phyloP scores from a whole-genome alignment of 768 basidiomycete species.

The Termitomyces sp. region DNA sequence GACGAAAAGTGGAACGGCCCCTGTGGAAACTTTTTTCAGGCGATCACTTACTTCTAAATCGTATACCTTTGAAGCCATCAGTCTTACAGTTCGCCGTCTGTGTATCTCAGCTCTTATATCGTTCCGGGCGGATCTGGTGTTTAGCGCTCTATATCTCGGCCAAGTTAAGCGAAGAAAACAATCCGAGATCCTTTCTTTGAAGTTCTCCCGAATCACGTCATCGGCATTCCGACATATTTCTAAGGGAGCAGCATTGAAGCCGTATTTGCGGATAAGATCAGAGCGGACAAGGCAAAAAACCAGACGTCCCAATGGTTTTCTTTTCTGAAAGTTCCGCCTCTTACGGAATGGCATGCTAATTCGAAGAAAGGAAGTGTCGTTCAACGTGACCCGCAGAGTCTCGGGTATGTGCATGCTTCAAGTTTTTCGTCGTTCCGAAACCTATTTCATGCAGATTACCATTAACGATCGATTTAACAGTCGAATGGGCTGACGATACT shows the following conservation, averaged over 20 bases:
- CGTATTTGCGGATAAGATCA: background rate
- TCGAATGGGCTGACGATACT: background rate
- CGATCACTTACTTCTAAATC: background rate
- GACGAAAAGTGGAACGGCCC: too few species aligned
- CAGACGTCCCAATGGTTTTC: background rate
- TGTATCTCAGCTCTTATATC: too few species aligned
- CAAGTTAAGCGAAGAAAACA: background rate
- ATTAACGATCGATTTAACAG: too few species aligned
- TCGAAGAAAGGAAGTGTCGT: background rate
- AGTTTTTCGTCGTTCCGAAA: background rate
- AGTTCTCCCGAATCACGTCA: background rate
- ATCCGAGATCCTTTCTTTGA: background rate
- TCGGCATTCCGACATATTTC: background rate
- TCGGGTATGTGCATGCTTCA: background rate
- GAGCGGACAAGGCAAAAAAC: background rate
- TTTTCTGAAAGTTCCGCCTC: background rate
- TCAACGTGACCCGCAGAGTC: background rate
- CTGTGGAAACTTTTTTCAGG: background rate
- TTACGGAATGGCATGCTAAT: background rate
- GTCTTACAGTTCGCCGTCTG: background rate
- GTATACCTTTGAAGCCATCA: too few species aligned
- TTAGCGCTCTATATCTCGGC: background rate
- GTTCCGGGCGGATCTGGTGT: background rate
- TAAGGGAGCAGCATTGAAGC: background rate
- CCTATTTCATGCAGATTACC: background rate